Conservation (phyloP, 1,284 basidiomycete genomes). For the Apiotrichum sp. region DNA sequence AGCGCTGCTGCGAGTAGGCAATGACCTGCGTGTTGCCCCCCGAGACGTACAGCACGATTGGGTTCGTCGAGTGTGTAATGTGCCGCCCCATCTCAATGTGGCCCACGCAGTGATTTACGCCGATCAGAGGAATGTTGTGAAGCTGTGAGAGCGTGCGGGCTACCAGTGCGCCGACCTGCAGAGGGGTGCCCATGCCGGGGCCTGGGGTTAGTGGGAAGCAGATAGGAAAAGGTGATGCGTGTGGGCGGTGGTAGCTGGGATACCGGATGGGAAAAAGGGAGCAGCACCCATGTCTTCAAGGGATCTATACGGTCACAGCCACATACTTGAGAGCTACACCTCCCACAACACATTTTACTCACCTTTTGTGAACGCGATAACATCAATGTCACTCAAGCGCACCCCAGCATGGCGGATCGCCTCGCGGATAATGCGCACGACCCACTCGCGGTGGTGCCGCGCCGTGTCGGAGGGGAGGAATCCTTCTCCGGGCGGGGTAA, state of each 20-base stretch:
- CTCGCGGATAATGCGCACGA: slow-evolving; percentile 71
- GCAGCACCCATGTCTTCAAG: no score
- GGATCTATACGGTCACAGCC: no score
- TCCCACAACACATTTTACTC: slow-evolving; percentile 8
- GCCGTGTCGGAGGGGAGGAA: slow-evolving; percentile 95
- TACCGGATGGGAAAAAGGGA: no score
- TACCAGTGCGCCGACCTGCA: slow-evolving; percentile 93
- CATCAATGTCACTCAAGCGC: slow-evolving; percentile 73
- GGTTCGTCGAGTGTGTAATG: slow-evolving; percentile 90
- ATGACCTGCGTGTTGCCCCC: slow-evolving; percentile 99
- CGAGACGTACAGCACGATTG: slow-evolving; percentile 96
- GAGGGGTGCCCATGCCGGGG: slow-evolving; percentile 95
- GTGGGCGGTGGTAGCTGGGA: no score
- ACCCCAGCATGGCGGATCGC: slow-evolving; percentile 67
- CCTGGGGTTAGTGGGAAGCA: slow-evolving; percentile 52
- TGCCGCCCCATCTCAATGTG: slow-evolving; percentile 99
- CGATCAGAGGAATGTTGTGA: slow-evolving; percentile 85
- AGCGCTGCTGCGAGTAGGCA: slow-evolving; percentile 93
- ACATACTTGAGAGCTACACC: no score
- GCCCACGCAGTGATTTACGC: slow-evolving; percentile 97
- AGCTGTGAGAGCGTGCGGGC: slow-evolving; percentile 84
- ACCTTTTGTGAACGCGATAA: slow-evolving; percentile 98
- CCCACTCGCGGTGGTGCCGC: slow-evolving; percentile 92
- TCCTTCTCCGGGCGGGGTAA: slow-evolving; percentile 95
- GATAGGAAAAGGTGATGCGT: no score